Evolutionary conservation across 2,329 filamentous ascomycete genomes (phyloP), one percentile per base, ranked within the genome.

Genomic region (Sclerotinia borealis): DNA sequence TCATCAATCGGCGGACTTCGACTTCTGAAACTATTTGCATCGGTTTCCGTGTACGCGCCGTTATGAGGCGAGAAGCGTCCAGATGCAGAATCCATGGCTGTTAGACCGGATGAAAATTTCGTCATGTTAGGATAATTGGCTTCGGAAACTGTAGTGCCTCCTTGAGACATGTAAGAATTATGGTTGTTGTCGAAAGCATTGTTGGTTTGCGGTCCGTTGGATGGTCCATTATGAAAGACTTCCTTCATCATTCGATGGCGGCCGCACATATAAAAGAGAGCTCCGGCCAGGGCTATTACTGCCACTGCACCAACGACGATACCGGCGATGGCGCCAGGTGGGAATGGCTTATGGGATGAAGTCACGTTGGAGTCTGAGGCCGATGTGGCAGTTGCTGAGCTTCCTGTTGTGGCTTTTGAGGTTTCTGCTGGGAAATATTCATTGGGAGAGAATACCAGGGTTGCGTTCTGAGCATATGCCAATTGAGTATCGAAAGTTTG

Each of bases 301-400:
- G 56, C 63, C 4, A 65, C 48, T 36, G 63, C 65, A 11, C 84
- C 84, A 41, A 88, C 77, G 0, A 77, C 79, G 36, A 88, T 85
- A 5, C 85, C 86, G 1, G 83, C 84, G 34, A 88, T 86, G 1
- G 80, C 81, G 4, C 84, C 84, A 0, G 73, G 61, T 37, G 76
- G 75, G 7, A 80, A 71, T 47, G 64, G 6, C n/a, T 47, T 52
- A 22, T 60, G 22, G 9, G 62, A 61, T 31, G 22, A 19, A 27
- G n/a, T 17, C 17, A 4, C n/a, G 9, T n/a, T n/a, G 2, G 29
- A 49, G 19, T n/a, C n/a, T 11, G 41, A 25, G 15, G 56, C 37
- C 11, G 50, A 56, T 25, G 48, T 59, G 9, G 63, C 31, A 25
- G 65, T 62, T 45, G 56, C 45, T 4, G 64, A 39, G 29, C 54